A percentile compares a stretch with the other conserved stretches of the same genome.
Conservation (phyloP, 257 asterid genomes). For the Ligustrum vulgare region DNA sequence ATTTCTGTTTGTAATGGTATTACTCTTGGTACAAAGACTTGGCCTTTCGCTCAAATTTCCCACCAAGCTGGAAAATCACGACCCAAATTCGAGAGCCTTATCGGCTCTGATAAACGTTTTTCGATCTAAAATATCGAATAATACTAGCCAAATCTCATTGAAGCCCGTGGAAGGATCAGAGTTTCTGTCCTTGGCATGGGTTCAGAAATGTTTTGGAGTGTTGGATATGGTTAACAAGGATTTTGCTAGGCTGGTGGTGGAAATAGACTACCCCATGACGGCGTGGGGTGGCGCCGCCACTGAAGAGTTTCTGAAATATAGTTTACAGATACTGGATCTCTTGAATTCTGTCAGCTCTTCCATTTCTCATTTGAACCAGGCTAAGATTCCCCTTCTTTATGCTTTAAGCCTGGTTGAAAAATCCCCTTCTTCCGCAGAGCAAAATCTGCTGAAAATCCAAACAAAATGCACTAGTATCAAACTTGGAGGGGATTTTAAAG, state of each 20-base stretch:
- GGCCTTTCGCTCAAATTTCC: constrained; percentile 38
- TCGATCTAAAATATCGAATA: constrained; percentile 39
- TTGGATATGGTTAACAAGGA: constrained; percentile 40
- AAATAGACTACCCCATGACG: constrained; percentile 55
- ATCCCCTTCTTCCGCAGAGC: constrained; percentile 24
- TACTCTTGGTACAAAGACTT: constrained; percentile 37
- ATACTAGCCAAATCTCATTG: constrained; percentile 25
- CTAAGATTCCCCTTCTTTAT: constrained; percentile 40
- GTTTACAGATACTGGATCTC: constrained; percentile 39
- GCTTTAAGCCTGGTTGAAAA: constrained; percentile 35
- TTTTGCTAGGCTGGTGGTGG: constrained; percentile 48
- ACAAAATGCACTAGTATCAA: constrained; percentile 5
- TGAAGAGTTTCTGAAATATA: constrained; percentile 49
- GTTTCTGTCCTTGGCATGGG: constrained; percentile 31
- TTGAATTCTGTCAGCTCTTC: constrained; percentile 51
- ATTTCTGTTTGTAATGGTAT: constrained; percentile 33
- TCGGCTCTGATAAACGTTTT: constrained; percentile 39
- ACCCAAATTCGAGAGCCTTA: constrained; percentile 25
- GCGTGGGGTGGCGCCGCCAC: constrained; percentile 45
- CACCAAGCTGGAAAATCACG: constrained; percentile 32
- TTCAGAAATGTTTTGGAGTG: constrained; percentile 41
- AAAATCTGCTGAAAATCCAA: constrained; percentile 26
- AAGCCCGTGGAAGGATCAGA: constrained; percentile 32
- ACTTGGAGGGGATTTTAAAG: constrained; percentile 25
- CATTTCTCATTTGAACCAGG: constrained; percentile 45